Evolutionary conservation across 2,329 filamentous ascomycete genomes (phyloP), one percentile per base, ranked within the genome.

Genomic region (Aspergillus arachidicola): DNA sequence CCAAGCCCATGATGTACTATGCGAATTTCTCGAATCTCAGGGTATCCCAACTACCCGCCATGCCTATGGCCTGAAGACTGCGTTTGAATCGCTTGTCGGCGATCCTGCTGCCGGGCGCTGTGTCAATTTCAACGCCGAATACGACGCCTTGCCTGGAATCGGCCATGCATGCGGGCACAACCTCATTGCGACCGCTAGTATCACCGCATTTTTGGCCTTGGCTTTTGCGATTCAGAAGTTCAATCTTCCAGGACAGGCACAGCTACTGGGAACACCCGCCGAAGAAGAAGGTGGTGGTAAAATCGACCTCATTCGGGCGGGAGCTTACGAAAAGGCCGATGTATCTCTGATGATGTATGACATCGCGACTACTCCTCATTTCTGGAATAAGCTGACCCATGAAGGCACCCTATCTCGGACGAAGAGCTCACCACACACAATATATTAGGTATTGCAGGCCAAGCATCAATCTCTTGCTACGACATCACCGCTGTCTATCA

Each of bases 401-500:
- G 1, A 16, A 26, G 55, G 34, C 43, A 60, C 30, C 36, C 60
- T 56, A 46, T 36, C 16, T 59, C 58, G 4, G 55, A 57, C 3
- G 12, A 19, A 11, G 21, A 28, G 2, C 23, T 45, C 16, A 38
- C 1, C n/a, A 0, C 28, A 7, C 34, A 45, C 36, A 38, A 26
- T 1, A 28, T 45, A 2, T 5, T n/a, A 9, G 55, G 43, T 55
- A 28, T 57, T 28, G 55, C 55, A 6, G 55, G 55, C 5, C 55
- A 57, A n/a, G 6, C 55, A 10, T 57, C 21, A 6, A 45, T 43
- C 21, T 57, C 55, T 23, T 57, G 55, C 26, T 57, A 43, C 19
- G 55, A 59, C 43, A 32, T 74, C 12, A 65, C 58, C 19, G 73
- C 78, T 19, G 74, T 74, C 60, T 82, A 82, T 64, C 67, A 68